phyloP scores from a whole-genome alignment of 2,329 filamentous ascomycete species.

The Hymenoscyphus repandus region DNA sequence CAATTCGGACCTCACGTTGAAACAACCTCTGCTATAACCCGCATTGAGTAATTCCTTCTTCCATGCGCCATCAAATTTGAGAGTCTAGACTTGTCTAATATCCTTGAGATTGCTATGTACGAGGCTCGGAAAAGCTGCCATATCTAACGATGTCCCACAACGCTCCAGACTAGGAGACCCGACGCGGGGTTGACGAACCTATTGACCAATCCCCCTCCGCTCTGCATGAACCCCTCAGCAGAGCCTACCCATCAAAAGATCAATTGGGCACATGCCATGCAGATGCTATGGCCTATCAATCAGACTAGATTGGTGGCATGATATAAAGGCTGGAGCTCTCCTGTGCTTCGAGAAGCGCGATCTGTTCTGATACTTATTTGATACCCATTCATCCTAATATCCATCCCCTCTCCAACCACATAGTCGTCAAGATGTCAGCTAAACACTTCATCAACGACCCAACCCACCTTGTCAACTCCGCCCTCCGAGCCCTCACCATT shows the following conservation, averaged over 20 bases:
- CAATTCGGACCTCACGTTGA: no score
- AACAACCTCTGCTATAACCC: no score
- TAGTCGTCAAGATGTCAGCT: constrained; percentile 39
- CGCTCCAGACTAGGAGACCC: background rate
- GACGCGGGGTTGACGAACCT: background rate
- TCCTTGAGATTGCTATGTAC: no score
- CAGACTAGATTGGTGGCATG: background rate
- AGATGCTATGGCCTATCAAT: background rate
- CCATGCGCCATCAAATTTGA: no score
- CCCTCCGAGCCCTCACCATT: constrained; percentile 70
- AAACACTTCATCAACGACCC: constrained; percentile 92
- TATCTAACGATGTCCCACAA: no score
- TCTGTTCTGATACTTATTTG: no score
- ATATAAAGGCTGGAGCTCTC: background rate
- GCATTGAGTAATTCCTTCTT: no score
- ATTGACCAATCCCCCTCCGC: background rate
- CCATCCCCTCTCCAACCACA: background rate
- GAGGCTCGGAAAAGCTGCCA: background rate
- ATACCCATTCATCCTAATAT: no score
- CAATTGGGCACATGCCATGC: no score
- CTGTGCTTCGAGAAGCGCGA: no score
- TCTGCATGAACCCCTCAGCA: background rate
- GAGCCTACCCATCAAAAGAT: background rate
- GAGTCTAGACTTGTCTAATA: no score
- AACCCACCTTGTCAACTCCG: constrained; percentile 68